phyloP scores from a whole-genome alignment of 441 rosid genomes.

The Omphalea diandra region DNA sequence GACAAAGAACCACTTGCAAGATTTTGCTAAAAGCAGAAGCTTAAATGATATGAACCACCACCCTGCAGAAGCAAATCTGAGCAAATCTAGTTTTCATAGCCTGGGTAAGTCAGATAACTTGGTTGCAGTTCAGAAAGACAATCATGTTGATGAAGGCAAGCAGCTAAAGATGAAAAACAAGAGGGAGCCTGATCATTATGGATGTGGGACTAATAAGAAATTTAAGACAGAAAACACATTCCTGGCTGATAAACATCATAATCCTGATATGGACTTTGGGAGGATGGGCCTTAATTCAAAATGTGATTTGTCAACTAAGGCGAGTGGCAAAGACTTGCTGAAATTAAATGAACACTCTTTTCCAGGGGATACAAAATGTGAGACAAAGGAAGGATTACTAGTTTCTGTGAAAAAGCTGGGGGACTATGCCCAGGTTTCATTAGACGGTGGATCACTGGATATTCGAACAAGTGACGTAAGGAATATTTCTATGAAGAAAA shows the following conservation, averaged over 20 bases:
- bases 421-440: conserved; percentile 37
- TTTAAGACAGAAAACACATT: conserved; percentile 32
- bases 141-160: conserved; percentile 32
- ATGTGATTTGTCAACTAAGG: conserved; percentile 25
- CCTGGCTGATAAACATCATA: conserved; percentile 24
- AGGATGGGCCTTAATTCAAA: conserved; percentile 28
- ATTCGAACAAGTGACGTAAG: conserved; percentile 30
- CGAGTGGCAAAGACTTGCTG: conserved; percentile 28
- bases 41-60: conserved; percentile 37
- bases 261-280: conserved; percentile 22
- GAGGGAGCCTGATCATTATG: conserved; percentile 42
- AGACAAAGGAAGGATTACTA: conserved; percentile 33
- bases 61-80: conserved; percentile 33
- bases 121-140: conserved; percentile 24
- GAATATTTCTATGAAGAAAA: conserved; percentile 38
- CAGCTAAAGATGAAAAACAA: conserved; percentile 42
- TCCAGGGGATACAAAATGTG: conserved; percentile 35
- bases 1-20: conserved; percentile 33
- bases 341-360: conserved; percentile 23
- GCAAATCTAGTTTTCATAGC: conserved; percentile 24
- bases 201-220: conserved; percentile 39
- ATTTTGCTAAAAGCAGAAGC: conserved; percentile 43
- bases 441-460: conserved; percentile 42
- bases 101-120: conserved; percentile 22
- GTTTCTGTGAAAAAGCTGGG: conserved; percentile 38